phyloP scores from a whole-genome alignment of 306 rosid species.

The Begonia fuchsioides region DNA sequence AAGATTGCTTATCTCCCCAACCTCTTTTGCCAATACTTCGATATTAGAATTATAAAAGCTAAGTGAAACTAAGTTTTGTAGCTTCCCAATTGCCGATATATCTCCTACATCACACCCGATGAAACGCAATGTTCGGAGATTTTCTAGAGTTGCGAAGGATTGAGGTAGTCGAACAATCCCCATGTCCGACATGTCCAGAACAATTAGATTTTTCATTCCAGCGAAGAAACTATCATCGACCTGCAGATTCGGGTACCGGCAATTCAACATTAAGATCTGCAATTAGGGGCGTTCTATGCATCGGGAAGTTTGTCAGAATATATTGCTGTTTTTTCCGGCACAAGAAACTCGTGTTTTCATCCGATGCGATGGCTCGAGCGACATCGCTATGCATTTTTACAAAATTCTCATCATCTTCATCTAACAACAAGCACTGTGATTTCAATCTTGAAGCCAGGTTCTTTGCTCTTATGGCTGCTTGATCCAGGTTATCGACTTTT shows the following conservation, averaged over 20 bases:
- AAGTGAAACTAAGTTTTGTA: constrained; percentile 3
- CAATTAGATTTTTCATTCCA: too few species aligned
- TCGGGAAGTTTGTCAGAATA: background rate
- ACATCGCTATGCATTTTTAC: background rate
- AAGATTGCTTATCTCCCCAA: background rate
- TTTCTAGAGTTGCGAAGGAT: background rate
- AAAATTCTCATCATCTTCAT: too few species aligned
- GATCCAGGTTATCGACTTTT: background rate
- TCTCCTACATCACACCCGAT: background rate
- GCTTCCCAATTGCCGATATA: background rate
- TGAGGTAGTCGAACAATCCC: background rate
- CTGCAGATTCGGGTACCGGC: background rate
- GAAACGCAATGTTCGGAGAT: background rate
- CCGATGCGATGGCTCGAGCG: background rate
- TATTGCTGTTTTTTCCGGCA: background rate
- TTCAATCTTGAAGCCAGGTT: background rate
- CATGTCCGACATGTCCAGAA: background rate
- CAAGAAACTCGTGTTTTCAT: background rate
- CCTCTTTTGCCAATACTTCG: background rate
- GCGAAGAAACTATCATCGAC: background rate
- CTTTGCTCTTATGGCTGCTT: background rate
- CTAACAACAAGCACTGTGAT: too few species aligned
- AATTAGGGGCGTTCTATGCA: background rate
- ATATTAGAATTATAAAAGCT: too few species aligned
- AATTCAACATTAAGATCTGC: background rate